Percentiles rank a stretch among this genome's conserved stretches.
These are phyloP conservation scores for Hypoxylon fragiforme DNA, from an alignment of 495 filamentous ascomycete genomes.

Conservation along the genomic window DNA sequence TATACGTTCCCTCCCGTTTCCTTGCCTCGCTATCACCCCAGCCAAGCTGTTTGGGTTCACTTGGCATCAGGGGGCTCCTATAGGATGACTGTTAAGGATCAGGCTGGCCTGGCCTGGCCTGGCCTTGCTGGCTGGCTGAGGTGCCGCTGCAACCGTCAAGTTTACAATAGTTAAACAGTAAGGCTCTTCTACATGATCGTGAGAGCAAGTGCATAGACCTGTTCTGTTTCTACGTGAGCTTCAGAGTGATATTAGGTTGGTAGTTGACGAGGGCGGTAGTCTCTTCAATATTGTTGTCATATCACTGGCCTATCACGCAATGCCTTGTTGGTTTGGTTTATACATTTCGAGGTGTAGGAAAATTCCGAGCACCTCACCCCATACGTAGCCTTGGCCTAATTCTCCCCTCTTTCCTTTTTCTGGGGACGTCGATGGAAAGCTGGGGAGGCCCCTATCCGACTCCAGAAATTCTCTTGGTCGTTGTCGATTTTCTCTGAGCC, in stretches of 20 bases:
- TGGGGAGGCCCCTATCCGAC: no score
- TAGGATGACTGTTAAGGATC: neutral
- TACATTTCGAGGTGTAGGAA: neutral
- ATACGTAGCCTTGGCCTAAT: neutral
- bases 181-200: no score
- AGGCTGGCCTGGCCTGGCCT: no score
- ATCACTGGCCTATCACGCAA: neutral
- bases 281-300: neutral
- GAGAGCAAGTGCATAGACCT: neutral
- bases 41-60: conserved; percentile 11
- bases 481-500: no score
- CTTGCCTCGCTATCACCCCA: conserved; percentile 6
- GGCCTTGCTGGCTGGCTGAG: no score
- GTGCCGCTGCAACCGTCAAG: no score
- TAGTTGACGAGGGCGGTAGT: neutral
- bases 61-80: conserved; percentile 17
- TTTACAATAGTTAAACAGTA: no score
- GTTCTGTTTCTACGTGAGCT: neutral
- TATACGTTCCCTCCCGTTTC: no score
- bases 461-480: no score
- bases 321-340: neutral
- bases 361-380: neutral
- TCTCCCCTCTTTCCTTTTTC: no score
- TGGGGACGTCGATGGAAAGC: no score
- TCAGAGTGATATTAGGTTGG: neutral